Conservation (phyloP, 1,284 basidiomycete species). For the Sporisorium scitamineum region DNA sequence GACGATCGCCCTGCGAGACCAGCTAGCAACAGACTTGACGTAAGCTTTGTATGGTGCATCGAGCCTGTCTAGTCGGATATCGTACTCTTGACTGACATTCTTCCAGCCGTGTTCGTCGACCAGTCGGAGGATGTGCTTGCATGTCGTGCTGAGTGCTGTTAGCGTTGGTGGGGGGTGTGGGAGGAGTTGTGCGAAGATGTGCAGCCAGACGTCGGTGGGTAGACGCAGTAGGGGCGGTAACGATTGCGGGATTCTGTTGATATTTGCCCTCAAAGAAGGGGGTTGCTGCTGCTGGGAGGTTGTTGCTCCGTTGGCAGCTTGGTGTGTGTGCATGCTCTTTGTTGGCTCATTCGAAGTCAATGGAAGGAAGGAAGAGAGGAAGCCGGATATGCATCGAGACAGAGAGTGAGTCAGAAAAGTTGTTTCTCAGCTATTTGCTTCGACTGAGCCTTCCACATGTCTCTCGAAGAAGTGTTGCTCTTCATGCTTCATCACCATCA, state of each 20-base stretch:
- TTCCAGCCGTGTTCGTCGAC: conserved; percentile 35
- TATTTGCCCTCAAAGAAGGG: background rate
- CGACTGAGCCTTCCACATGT: background rate
- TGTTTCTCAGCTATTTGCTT: background rate
- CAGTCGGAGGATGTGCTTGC: conserved; percentile 7
- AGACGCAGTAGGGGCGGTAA: conserved; percentile 21
- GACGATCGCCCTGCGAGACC: background rate
- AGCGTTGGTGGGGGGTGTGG: background rate
- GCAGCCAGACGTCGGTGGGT: conserved; percentile 37
- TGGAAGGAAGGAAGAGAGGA: background rate
- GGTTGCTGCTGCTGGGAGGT: background rate
- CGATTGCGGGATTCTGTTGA: background rate
- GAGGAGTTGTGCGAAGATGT: conserved; percentile 24
- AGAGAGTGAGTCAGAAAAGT: background rate
- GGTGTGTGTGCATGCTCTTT: background rate
- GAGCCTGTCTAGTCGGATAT: background rate
- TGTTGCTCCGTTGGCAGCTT: background rate
- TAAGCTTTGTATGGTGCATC: background rate
- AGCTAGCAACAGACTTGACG: background rate
- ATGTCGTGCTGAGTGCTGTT: conserved; percentile 15
- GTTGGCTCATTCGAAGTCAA: background rate
- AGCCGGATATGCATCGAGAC: background rate
- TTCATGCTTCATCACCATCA: background rate
- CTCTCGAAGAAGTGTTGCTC: background rate
- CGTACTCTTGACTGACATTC: background rate